Evolutionary conservation across 164 flowering plant species (phyloP), one percentile per base, ranked within the genome.

Genomic region (Vitis amurensis): DNA sequence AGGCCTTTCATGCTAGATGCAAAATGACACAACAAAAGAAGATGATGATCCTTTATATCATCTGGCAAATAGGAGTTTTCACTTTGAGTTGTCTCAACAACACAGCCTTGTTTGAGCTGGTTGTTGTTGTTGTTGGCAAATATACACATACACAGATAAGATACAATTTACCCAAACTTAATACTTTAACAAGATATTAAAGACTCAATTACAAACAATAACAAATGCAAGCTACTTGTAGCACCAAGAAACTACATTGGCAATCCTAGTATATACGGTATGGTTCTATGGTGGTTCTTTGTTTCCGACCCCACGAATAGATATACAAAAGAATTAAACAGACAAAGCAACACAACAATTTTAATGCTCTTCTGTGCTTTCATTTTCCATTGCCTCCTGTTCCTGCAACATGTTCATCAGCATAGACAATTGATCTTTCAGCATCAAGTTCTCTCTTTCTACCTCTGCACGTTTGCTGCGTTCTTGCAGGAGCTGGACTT

Each of bases 371-470:
- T 81, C 80, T 50, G 78, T 48, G 11, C 70, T 87, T 31, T 82
- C 90, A 4, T 87, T 89, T 0, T 64, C 88, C 52, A 61, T 77
- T 5, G 63, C 71, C 4, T 85, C 91, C 11, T 78, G 68, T 44
- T 90, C 96, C 57, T 89, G 87, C 74, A 94, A 56, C 97, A 94
- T 87, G 79, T 84, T 84, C 97, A 94, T 92, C 59, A 94, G 83
- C 97, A 94, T 88, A 48, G 79, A 63, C 29, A 94, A 66, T 69
- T 94, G 97, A 66, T 82, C 79, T 58, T 89, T 89, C 71, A 94
- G 81, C 89, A 89, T 79, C 44, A 70, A 61, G 27, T 92, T 94
- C 63, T 92, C 90, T 70, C 97, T 85, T 76, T 92, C 95, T 1
- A 83, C 87, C 30, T 83, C 85, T 0, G 94, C 56, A 1, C 97